Percentiles rank a stretch among this genome's conserved stretches.
phyloP scores from a whole-genome alignment of 805 yeast species.

The Yarrowia yakushimensis region DNA sequence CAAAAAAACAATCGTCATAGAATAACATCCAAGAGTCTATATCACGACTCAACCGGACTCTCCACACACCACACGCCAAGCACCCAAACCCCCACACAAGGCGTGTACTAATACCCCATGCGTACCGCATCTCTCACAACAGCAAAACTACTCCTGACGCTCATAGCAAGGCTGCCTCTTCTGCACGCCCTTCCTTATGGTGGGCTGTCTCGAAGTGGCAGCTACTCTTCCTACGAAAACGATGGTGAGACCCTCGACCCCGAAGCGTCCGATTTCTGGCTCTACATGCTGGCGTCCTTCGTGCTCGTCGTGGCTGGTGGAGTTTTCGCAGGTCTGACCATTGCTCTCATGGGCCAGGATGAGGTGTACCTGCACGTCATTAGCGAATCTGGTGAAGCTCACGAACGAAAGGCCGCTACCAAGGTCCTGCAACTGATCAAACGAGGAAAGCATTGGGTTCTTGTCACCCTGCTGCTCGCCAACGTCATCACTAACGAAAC shows the following conservation, averaged over 20 bases:
- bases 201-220: conserved; percentile 12
- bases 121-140: conserved; percentile 19
- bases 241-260: conserved; percentile 6
- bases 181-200: conserved; percentile 24
- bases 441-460: conserved; percentile 92
- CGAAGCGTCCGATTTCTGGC: conserved; percentile 33
- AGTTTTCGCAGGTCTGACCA: conserved; percentile 56
- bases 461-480: conserved; percentile 78
- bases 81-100: background rate
- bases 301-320: conserved; percentile 41
- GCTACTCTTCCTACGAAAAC: background rate
- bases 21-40: background rate
- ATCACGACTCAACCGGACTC: background rate
- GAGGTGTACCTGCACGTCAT: conserved; percentile 91
- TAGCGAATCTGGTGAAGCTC: conserved; percentile 66
- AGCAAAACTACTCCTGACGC: conserved; percentile 20
- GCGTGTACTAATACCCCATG: background rate
- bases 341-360: conserved; percentile 97
- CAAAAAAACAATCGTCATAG: background rate
- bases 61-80: background rate
- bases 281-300: conserved; percentile 36
- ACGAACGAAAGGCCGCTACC: conserved; percentile 65
- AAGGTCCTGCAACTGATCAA: conserved; percentile 70
- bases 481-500: conserved; percentile 94
- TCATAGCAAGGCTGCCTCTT: conserved; percentile 25